Evolutionary conservation across 2,329 filamentous ascomycete genomes (phyloP), one percentile per base, ranked within the genome.

Genomic region (Aspergillus proliferans): DNA sequence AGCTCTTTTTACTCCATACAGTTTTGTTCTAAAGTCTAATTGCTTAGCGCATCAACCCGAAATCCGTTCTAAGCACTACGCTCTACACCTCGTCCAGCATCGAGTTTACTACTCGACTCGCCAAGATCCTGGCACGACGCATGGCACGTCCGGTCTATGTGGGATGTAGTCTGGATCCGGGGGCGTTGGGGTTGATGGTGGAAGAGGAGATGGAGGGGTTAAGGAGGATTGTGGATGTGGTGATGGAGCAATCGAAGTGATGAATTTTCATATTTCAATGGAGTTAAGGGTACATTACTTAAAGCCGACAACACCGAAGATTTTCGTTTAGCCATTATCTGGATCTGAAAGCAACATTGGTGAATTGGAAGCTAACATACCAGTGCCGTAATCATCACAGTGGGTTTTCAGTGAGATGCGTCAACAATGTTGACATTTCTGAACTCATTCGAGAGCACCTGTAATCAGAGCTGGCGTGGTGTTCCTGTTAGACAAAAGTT

Each of bases 191-290:
- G 8, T 86, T 89, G 18, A 87, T 83, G 0, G 82, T 92, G 6
- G 91, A 96, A 64, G 93, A 97, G 74, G 92, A 97, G 72, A 91
- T 96, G 83, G 89, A 92, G 63, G 88, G 86, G 0, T 85, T 96
- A 59, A 83, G 81, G 61, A 80, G 79, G 55, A 82, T 95, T 38
- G 83, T 91, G 28, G 80, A 86, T 50, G 81, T 87, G 43, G 79
- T 91, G 12, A 72, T 84, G 63, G 71, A 73, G 40, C 76, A 81
- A 57, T 69, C 63, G 66, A 58, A 66, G 46, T 22, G 10, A 40
- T 21, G 21, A 28, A 28, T 9, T 12, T 21, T 10, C 18, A 24
- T 21, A 24, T 42, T 18, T 18, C 7, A 15, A 40, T 40, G 36
- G 7, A 18, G 19, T 8, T 15, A 15, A 18, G 36, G 9, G 3